Evolutionary conservation across 768 basidiomycete species (phyloP).

Genomic region (Chalciporus piperatus): DNA sequence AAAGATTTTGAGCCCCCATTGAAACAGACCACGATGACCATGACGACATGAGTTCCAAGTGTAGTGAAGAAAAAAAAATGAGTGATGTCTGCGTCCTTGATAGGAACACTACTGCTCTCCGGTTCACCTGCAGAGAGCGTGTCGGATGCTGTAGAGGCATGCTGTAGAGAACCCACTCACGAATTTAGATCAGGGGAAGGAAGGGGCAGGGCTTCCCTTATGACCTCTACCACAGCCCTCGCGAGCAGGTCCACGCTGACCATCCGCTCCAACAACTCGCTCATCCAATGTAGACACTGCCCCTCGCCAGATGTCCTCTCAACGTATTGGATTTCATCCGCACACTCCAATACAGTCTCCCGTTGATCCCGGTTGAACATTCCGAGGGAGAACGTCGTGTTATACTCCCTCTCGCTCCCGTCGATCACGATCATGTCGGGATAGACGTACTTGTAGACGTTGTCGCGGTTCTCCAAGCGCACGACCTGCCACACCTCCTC

Average conservation of each 20-base stretch:
- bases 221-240: slow-evolving; percentile 5
- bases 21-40: neutral
- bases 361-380: slow-evolving; percentile 23
- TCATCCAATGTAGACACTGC: slow-evolving; percentile 18
- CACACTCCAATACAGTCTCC: slow-evolving; percentile 25
- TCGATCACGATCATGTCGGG: slow-evolving; percentile 29
- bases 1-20: neutral
- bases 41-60: neutral
- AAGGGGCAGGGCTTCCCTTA: slow-evolving; percentile 13
- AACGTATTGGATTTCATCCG: slow-evolving; percentile 24
- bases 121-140: neutral
- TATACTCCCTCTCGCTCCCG: slow-evolving; percentile 4
- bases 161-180: neutral
- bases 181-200: neutral
- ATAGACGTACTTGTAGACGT: slow-evolving; percentile 21
- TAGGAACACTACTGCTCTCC: neutral
- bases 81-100: neutral
- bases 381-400: slow-evolving; percentile 16
- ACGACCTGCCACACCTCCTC: slow-evolving; percentile 28
- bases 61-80: neutral
- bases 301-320: slow-evolving; percentile 1
- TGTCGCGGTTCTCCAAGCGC: slow-evolving; percentile 17
- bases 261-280: slow-evolving; percentile 17
- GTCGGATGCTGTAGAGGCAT: neutral
- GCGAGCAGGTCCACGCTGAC: slow-evolving; percentile 10